phyloP scores from a whole-genome alignment of 2,329 filamentous ascomycete genomes.

The Monosporascus sp. region DNA sequence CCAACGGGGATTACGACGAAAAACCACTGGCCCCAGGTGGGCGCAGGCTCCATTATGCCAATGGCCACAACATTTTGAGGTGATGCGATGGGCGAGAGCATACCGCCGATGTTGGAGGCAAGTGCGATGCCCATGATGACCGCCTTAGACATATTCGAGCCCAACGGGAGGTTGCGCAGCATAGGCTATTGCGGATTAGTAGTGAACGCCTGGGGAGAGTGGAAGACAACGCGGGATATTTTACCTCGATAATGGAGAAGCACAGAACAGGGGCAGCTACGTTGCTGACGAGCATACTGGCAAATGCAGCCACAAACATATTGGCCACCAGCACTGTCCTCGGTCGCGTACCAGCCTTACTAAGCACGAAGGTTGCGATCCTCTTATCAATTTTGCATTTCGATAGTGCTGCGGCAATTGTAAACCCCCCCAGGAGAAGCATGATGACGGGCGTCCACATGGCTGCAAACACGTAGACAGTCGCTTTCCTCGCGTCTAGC shows the following conservation, averaged over 20 bases:
- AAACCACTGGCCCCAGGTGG: constrained; percentile 95
- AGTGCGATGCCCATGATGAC: constrained; percentile 93
- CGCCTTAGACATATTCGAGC: constrained; percentile 90
- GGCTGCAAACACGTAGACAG: constrained; percentile 78
- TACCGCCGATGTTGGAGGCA: constrained; percentile 91
- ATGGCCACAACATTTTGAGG: constrained; percentile 96
- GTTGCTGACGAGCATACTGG: constrained; percentile 99
- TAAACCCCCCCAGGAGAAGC: constrained; percentile 93
- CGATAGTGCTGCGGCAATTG: constrained; percentile 86
- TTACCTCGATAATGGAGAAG: constrained; percentile 91
- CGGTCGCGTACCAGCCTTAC: constrained; percentile 90
- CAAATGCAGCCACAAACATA: constrained; percentile 97
- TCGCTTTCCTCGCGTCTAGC: constrained; percentile 74
- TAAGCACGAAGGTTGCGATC: constrained; percentile 91
- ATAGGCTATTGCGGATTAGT: constrained; percentile 59
- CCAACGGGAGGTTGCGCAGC: constrained; percentile 82
- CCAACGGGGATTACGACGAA: constrained; percentile 93
- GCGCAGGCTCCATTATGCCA: constrained; percentile 87
- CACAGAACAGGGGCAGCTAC: constrained; percentile 95
- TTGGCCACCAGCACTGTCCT: constrained; percentile 88
- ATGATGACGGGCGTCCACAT: constrained; percentile 99
- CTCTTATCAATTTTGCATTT: constrained; percentile 98
- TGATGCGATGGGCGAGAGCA: constrained; percentile 93
- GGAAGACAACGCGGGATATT: constrained; percentile 16
- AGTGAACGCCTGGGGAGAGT: not conserved